Conservation (phyloP, 2,329 filamentous ascomycete genomes). For the Mycocentrospora acerina region DNA sequence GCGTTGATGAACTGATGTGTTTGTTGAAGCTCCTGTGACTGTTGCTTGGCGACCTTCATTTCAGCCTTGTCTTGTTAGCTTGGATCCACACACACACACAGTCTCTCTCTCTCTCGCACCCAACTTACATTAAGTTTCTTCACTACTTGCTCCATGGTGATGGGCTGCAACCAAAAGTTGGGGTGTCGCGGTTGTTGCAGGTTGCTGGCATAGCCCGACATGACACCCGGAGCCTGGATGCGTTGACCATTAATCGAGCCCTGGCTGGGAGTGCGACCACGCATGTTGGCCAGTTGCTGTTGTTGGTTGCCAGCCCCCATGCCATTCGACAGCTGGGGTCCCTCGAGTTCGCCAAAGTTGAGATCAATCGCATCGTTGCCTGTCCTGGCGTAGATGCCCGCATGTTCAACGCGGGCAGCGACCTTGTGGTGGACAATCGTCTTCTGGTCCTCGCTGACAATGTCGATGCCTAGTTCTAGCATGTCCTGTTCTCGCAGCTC, state of each 20-base stretch:
- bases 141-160: constrained; percentile 92
- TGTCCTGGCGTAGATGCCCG: constrained; percentile 71
- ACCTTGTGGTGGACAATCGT: constrained; percentile 99
- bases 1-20: constrained; percentile 80
- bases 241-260: constrained; percentile 66
- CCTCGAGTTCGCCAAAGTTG: constrained; percentile 89
- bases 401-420: constrained; percentile 93
- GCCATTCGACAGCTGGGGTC: constrained; percentile 69
- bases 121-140: constrained; percentile 76
- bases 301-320: constrained; percentile 65
- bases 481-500: constrained; percentile 90
- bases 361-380: constrained; percentile 80
- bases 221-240: constrained; percentile 60
- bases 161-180: constrained; percentile 83
- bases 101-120: neutral
- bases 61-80: constrained; percentile 64
- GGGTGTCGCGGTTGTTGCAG: constrained; percentile 72
- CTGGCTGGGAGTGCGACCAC: constrained; percentile 60
- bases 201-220: constrained; percentile 55
- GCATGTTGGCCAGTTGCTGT: constrained; percentile 64
- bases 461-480: constrained; percentile 94
- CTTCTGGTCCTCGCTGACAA: constrained; percentile 97
- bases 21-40: constrained; percentile 80
- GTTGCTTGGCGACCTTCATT: constrained; percentile 84
- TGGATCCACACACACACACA: constrained; percentile 13